A percentile compares a stretch with the other conserved stretches of the same genome.
Conservation (phyloP, 192 early-diverging fungal species). For the Coemansia sp. region DNA sequence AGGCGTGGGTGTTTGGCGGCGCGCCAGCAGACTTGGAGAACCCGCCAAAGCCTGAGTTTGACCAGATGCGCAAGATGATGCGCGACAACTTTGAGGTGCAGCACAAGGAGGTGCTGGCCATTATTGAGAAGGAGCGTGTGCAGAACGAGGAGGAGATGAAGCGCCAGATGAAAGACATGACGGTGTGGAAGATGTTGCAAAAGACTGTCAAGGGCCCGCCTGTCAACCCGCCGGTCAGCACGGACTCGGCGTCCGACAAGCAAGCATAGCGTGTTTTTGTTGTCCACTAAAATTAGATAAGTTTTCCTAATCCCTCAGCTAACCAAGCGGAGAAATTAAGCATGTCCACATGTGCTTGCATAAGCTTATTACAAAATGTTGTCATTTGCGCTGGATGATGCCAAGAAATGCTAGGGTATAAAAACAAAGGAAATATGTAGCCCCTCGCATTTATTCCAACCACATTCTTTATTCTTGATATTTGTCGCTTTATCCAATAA, state of each 20-base stretch:
- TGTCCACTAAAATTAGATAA: not conserved
- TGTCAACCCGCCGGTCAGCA: not conserved
- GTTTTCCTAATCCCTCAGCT: not conserved
- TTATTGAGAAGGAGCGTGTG: conserved; percentile 69
- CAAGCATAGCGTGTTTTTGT: not conserved
- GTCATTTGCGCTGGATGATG: not conserved
- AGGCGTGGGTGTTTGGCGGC: conserved; percentile 51
- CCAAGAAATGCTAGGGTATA: not conserved
- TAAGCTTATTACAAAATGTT: too few species aligned
- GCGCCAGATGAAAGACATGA: conserved; percentile 88
- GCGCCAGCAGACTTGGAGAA: conserved; percentile 55
- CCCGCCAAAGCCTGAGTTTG: conserved; percentile 64
- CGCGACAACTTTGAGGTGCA: conserved; percentile 68
- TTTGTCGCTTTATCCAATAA: not conserved
- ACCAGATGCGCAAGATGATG: conserved; percentile 62
- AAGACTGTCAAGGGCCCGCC: conserved; percentile 25
- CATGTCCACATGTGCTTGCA: not conserved
- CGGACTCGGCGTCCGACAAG: not conserved
- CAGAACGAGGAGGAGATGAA: conserved; percentile 67
- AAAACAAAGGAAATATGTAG: not conserved
- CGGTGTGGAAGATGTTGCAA: conserved; percentile 79
- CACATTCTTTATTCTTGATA: not conserved
- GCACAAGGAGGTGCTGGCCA: conserved; percentile 65
- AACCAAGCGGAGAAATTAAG: not conserved
- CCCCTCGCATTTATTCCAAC: not conserved